Evolutionary conservation across 176 grass and related monocot species (phyloP).

Genomic region (Ensete glaucum): DNA sequence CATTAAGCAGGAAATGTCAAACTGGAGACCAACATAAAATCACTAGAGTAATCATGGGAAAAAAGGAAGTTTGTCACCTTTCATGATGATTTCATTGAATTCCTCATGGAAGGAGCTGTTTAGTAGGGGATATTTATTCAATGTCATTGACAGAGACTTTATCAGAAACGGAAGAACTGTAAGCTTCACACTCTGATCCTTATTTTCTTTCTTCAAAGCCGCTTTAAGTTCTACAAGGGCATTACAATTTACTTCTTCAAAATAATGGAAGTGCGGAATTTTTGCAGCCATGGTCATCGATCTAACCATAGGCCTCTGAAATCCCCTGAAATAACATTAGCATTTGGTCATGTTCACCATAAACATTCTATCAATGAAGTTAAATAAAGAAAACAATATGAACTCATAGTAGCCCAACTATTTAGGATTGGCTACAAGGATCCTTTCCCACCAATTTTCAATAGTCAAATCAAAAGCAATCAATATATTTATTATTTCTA

Average conservation of each 20-base stretch:
- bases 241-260: slow-evolving; percentile 95
- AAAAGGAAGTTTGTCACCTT: slow-evolving; percentile 42
- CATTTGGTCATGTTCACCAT: not conserved
- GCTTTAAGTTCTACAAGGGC: slow-evolving; percentile 64
- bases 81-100: slow-evolving; percentile 63
- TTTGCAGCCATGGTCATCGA: slow-evolving; percentile 84
- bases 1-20: not conserved
- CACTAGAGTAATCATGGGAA: not conserved
- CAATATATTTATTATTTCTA: not conserved
- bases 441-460: not conserved
- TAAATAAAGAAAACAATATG: not conserved
- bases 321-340: slow-evolving; percentile 56
- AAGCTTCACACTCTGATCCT: slow-evolving; percentile 72
- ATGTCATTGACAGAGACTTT: slow-evolving; percentile 77
- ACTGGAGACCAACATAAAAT: not conserved
- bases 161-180: slow-evolving; percentile 91
- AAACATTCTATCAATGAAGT: not conserved
- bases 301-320: slow-evolving; percentile 86
- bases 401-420: not conserved
- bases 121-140: slow-evolving; percentile 76
- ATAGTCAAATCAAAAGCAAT: not conserved
- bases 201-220: slow-evolving; percentile 64
- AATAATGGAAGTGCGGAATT: slow-evolving; percentile 91
- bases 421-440: not conserved
- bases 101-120: slow-evolving; percentile 82